Evolutionary conservation across 192 early-diverging fungal genomes (phyloP).

Genomic region (Podila verticillata): DNA sequence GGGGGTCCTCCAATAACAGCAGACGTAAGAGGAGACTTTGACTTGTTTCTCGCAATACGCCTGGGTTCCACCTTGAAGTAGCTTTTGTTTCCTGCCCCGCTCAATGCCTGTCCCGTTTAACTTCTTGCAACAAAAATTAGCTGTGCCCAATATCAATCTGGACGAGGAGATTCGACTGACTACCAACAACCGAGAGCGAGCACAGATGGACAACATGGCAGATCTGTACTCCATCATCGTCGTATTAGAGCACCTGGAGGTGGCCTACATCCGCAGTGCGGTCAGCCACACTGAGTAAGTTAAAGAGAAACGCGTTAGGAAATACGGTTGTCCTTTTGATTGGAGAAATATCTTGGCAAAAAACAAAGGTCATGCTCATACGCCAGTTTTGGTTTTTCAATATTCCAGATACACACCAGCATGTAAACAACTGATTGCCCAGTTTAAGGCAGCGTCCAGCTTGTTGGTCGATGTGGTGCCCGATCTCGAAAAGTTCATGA

Average conservation of each 20-base stretch:
- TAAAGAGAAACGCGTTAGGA: background rate
- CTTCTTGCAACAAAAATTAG: constrained; percentile 5
- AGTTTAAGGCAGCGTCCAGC: constrained; percentile 88
- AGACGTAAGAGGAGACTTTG: constrained; percentile 5
- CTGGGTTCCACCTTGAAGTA: background rate
- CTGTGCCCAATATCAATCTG: constrained; percentile 25
- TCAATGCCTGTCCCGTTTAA: background rate
- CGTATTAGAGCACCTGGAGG: constrained; percentile 90
- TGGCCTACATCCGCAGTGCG: constrained; percentile 90
- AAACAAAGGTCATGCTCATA: background rate
- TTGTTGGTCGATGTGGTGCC: constrained; percentile 66
- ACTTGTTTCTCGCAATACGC: too few relatives aligned
- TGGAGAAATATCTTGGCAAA: background rate
- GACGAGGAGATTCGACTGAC: constrained; percentile 82
- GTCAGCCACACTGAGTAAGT: constrained; percentile 83
- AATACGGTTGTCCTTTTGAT: background rate
- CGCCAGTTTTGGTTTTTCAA: background rate
- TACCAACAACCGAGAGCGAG: constrained; percentile 84
- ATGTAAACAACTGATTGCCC: constrained; percentile 89
- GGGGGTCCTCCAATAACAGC: constrained; percentile 4
- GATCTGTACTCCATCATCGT: constrained; percentile 94
- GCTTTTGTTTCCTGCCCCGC: too few relatives aligned
- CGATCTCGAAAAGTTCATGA: constrained; percentile 81
- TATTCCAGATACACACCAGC: constrained; percentile 82
- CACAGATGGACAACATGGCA: constrained; percentile 91